A percentile compares a stretch with the other conserved stretches of the same genome.
Evolutionary conservation across 345 rosid species (phyloP).

Genomic region (Sisymbrium altissimum): DNA sequence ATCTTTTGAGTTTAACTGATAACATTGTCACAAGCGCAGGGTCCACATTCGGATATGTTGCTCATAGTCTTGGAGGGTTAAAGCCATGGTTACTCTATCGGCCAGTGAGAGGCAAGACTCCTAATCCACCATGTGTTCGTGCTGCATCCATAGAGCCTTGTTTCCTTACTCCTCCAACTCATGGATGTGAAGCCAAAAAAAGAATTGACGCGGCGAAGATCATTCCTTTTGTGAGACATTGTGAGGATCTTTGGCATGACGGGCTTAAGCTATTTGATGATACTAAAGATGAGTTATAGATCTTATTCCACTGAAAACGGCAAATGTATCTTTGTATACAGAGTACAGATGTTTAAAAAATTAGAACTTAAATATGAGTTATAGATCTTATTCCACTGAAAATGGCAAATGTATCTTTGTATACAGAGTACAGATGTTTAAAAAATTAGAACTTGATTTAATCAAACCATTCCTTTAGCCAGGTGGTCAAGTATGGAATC

Average conservation of each 20-base stretch:
- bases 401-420: background rate
- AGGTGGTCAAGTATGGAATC: background rate
- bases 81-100: slow-evolving; percentile 41
- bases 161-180: slow-evolving; percentile 28
- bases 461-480: background rate
- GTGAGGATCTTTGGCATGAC: slow-evolving; percentile 33
- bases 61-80: slow-evolving; percentile 31
- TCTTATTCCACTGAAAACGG: background rate
- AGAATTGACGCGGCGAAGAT: slow-evolving; percentile 9
- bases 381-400: background rate
- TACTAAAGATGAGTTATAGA: slow-evolving; percentile 18
- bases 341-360: background rate
- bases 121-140: slow-evolving; percentile 37
- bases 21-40: slow-evolving; percentile 33
- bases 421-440: background rate
- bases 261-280: slow-evolving; percentile 41
- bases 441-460: background rate
- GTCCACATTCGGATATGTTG: slow-evolving; percentile 47
- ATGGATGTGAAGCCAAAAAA: slow-evolving; percentile 26
- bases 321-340: background rate
- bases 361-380: no score
- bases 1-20: slow-evolving; percentile 39
- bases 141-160: slow-evolving; percentile 43
- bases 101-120: slow-evolving; percentile 5
- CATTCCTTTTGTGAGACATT: slow-evolving; percentile 36